phyloP scores from a whole-genome alignment of 305 asterid genomes.

The Solanum chacoense region DNA sequence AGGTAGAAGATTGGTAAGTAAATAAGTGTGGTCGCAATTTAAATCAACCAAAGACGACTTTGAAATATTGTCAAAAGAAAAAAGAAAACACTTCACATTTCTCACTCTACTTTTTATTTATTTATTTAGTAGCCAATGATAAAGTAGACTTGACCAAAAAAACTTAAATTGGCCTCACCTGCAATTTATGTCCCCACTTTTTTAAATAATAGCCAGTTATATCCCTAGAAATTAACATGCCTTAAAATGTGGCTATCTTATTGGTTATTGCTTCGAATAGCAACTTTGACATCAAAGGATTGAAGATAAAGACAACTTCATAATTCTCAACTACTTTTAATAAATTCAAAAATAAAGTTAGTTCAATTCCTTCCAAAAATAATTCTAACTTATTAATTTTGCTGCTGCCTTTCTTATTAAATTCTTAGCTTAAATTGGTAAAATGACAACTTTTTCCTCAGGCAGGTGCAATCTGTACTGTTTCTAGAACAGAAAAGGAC shows the following conservation, averaged over 20 bases:
- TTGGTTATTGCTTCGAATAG: not conserved
- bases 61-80: not conserved
- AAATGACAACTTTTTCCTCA: not conserved
- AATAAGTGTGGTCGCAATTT: too few species aligned
- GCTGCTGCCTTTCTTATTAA: not conserved
- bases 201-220: not conserved
- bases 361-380: not conserved
- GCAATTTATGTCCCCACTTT: not conserved
- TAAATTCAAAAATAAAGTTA: not conserved
- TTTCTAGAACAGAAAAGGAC: not conserved
- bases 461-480: not conserved
- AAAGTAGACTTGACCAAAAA: not conserved
- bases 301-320: not conserved
- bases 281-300: not conserved
- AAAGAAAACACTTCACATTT: not conserved
- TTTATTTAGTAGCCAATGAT: not conserved
- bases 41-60: not conserved
- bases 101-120: not conserved
- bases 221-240: not conserved
- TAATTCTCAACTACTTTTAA: not conserved
- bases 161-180: not conserved
- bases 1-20: too few species aligned
- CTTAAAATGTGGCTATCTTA: not conserved
- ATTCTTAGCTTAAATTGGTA: not conserved
- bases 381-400: not conserved